A percentile compares a stretch with the other conserved stretches of the same genome.
These are phyloP conservation scores for Colletotrichum incanum DNA, from an alignment of 2,329 filamentous ascomycete species.

Conservation along the genomic window DNA sequence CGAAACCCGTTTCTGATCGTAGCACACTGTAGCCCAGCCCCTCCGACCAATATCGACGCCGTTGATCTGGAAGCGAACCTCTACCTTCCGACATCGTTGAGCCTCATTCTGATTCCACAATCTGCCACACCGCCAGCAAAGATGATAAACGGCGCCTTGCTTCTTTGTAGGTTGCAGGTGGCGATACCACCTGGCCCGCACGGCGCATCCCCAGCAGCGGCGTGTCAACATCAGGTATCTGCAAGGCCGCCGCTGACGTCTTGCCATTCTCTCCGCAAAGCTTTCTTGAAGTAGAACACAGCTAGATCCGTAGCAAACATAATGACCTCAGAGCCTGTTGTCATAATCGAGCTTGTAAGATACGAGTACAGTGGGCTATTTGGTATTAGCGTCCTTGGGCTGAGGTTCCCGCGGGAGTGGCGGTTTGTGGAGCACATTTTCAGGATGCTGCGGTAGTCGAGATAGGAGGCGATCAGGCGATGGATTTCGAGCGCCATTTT, in stretches of 20 bases:
- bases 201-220: slow-evolving; percentile 30
- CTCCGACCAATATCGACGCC: background rate
- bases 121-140: slow-evolving; percentile 15
- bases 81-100: slow-evolving; percentile 7
- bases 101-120: background rate
- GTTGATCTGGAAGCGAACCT: background rate
- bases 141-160: background rate
- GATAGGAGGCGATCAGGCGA: background rate
- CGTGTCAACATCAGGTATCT: background rate
- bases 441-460: slow-evolving; percentile 14
- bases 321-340: background rate
- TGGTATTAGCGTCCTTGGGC: background rate
- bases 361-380: background rate
- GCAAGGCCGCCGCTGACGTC: background rate
- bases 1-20: background rate
- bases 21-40: background rate
- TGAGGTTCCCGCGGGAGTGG: slow-evolving; percentile 12
- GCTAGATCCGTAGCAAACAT: slow-evolving; percentile 23
- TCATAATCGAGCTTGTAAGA: background rate
- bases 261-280: slow-evolving; percentile 24
- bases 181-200: background rate
- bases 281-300: slow-evolving; percentile 1
- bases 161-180: slow-evolving; percentile 26
- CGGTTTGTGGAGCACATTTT: slow-evolving; percentile 11
- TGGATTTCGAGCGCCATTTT: slow-evolving; percentile 8